A percentile compares a stretch with the other conserved stretches of the same genome.
Evolutionary conservation across 2,329 filamentous ascomycete species (phyloP).

Genomic region (Cercospora zeae-maydis): DNA sequence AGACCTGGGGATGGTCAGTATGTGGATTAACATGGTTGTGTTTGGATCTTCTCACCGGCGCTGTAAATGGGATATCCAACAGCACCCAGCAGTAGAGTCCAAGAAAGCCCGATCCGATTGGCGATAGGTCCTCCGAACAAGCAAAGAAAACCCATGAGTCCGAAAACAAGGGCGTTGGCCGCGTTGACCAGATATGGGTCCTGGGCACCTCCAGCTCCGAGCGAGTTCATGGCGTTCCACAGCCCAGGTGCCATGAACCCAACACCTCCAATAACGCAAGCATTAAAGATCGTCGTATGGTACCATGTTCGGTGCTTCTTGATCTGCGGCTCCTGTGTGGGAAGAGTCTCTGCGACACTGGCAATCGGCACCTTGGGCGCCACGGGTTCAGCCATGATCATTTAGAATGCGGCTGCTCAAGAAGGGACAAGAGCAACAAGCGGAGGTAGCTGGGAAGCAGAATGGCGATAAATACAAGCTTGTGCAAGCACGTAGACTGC

Average conservation of each 20-base stretch:
- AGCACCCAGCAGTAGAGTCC: slow-evolving; percentile 46
- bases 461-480: slow-evolving; percentile 4
- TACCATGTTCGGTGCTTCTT: slow-evolving; percentile 42
- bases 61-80: slow-evolving; percentile 50
- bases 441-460: background rate
- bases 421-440: background rate
- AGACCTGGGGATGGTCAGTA: slow-evolving; percentile 33
- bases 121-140: slow-evolving; percentile 49
- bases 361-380: slow-evolving; percentile 9
- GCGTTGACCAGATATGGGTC: slow-evolving; percentile 52
- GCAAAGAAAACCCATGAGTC: slow-evolving; percentile 47
- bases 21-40: background rate
- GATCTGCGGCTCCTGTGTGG: slow-evolving; percentile 7
- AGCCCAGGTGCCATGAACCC: slow-evolving; percentile 52
- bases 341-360: slow-evolving; percentile 9
- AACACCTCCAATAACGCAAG: slow-evolving; percentile 51
- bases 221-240: slow-evolving; percentile 56
- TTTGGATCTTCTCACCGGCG: slow-evolving; percentile 27
- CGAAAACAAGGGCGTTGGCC: slow-evolving; percentile 52
- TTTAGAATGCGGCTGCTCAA: background rate
- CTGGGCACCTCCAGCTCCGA: slow-evolving; percentile 53
- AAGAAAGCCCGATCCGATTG: slow-evolving; percentile 49
- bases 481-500: slow-evolving; percentile 1
- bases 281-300: slow-evolving; percentile 53
- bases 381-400: slow-evolving; percentile 7